Evolutionary conservation across 2,329 filamentous ascomycete species (phyloP).

Genomic region (Aspergillus terreus): DNA sequence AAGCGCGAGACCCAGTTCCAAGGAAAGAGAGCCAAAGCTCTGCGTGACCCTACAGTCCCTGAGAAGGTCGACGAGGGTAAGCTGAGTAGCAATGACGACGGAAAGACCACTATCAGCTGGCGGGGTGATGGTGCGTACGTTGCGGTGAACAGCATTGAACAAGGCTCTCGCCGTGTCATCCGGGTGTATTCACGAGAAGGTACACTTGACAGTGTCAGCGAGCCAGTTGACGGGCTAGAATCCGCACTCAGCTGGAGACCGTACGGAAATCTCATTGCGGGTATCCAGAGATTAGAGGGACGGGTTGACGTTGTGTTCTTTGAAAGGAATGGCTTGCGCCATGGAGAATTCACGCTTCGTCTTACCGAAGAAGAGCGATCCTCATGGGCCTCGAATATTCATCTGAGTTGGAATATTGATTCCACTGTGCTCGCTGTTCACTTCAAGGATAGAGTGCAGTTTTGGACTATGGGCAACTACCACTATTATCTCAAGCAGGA

Average conservation of each 20-base stretch:
- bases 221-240: slow-evolving; percentile 91
- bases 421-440: slow-evolving; percentile 86
- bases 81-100: slow-evolving; percentile 71
- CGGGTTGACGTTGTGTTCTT: slow-evolving; percentile 88
- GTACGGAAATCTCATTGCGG: slow-evolving; percentile 83
- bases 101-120: slow-evolving; percentile 75
- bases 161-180: slow-evolving; percentile 68
- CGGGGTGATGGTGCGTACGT: slow-evolving; percentile 90
- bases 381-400: slow-evolving; percentile 56
- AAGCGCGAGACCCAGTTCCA: slow-evolving; percentile 98
- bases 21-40: slow-evolving; percentile 77
- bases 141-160: slow-evolving; percentile 76
- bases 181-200: slow-evolving; percentile 90
- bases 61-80: slow-evolving; percentile 84
- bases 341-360: slow-evolving; percentile 85
- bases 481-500: slow-evolving; percentile 98
- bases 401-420: slow-evolving; percentile 83
- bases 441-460: slow-evolving; percentile 70
- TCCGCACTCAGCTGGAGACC: slow-evolving; percentile 86
- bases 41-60: slow-evolving; percentile 90
- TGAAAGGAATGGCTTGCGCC: slow-evolving; percentile 93
- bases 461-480: slow-evolving; percentile 98
- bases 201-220: slow-evolving; percentile 84
- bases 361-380: slow-evolving; percentile 57
- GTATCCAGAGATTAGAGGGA: slow-evolving; percentile 68